A percentile compares a stretch with the other conserved stretches of the same genome.
Evolutionary conservation across 352 stramenopile species (phyloP).

Genomic region (Globisporangium megalacanthum): DNA sequence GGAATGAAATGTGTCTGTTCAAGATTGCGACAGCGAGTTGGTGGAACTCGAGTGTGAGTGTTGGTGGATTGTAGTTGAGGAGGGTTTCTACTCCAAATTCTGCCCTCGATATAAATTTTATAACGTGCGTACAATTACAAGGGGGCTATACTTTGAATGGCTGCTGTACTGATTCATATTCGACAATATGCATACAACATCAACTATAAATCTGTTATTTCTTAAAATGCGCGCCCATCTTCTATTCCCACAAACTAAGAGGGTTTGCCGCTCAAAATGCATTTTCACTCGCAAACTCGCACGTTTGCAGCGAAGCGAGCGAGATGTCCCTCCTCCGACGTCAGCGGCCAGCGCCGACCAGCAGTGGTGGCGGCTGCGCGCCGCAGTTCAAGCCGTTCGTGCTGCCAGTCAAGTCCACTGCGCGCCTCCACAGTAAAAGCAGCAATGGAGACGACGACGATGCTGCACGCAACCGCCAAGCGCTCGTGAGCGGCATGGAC

Average conservation of each 20-base stretch:
- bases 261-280: no score
- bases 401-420: conserved; percentile 42
- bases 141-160: no score
- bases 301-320: not conserved
- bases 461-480: conserved; percentile 41
- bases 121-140: no score
- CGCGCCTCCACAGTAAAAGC: not conserved
- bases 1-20: not conserved
- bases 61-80: not conserved
- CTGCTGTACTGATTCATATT: no score
- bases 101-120: no score
- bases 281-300: not conserved
- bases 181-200: no score
- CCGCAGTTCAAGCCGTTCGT: conserved; percentile 77
- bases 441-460: conserved; percentile 26
- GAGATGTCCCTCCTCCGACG: conserved; percentile 49
- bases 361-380: conserved; percentile 10
- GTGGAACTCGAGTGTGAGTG: not conserved
- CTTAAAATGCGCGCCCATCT: no score
- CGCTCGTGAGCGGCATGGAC: conserved; percentile 42
- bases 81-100: no score
- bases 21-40: not conserved
- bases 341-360: conserved; percentile 8
- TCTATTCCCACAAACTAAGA: no score
- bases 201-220: no score